These are phyloP conservation scores for Coemansia biformis DNA, from an alignment of 192 early-diverging fungal genomes.

Conservation along the genomic window DNA sequence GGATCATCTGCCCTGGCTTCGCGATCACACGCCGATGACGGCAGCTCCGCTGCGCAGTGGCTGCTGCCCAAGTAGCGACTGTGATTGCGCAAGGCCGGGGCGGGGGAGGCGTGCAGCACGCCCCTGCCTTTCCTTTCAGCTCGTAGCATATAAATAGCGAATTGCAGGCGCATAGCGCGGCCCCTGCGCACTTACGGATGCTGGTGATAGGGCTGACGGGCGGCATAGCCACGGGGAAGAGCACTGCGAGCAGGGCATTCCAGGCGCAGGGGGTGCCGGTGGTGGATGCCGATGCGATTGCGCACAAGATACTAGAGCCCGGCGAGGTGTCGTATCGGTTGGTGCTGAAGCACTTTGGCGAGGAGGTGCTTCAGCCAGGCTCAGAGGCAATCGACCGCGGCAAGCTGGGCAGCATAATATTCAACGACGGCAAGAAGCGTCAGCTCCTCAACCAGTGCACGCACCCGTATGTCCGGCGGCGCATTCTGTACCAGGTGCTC, in stretches of 20 bases:
- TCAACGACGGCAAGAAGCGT: conserved; percentile 66
- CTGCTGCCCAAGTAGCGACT: too few relatives aligned
- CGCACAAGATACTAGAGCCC: conserved; percentile 77
- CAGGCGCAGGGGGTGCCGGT: conserved; percentile 59
- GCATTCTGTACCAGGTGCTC: conserved; percentile 68
- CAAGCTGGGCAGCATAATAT: conserved; percentile 76
- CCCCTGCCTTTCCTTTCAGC: too few relatives aligned
- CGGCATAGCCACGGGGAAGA: conserved; percentile 90
- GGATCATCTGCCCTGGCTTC: not conserved
- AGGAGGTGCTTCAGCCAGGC: conserved; percentile 52
- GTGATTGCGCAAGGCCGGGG: too few relatives aligned
- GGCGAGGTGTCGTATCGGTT: conserved; percentile 64
- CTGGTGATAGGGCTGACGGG: conserved; percentile 90
- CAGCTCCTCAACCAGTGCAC: conserved; percentile 74
- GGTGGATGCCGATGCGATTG: conserved; percentile 89
- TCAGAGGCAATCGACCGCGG: conserved; percentile 61
- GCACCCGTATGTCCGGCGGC: conserved; percentile 81
- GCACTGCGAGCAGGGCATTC: conserved; percentile 71
- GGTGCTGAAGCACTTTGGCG: conserved; percentile 75
- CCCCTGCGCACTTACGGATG: too few relatives aligned
- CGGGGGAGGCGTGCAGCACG: too few relatives aligned
- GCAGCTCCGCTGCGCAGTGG: too few relatives aligned
- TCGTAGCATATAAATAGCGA: too few relatives aligned
- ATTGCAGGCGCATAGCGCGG: not conserved
- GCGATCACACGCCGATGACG: not conserved